phyloP scores from a whole-genome alignment of 2,329 filamentous ascomycete genomes.

The Ophiostoma perfectum region DNA sequence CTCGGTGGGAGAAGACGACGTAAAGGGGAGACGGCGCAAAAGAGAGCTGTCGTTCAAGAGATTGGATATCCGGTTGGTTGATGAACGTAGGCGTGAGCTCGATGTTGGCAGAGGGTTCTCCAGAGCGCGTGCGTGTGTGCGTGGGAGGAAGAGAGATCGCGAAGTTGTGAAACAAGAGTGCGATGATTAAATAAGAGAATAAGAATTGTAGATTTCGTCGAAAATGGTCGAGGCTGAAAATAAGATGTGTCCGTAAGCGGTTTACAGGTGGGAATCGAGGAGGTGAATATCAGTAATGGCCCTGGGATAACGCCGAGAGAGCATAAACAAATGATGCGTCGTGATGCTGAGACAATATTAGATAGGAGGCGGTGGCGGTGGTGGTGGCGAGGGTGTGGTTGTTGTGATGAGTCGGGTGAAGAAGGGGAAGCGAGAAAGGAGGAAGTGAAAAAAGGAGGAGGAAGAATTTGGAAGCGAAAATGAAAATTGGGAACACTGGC shows the following conservation, averaged over 20 bases:
- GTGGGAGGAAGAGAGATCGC: not conserved
- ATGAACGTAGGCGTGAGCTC: not conserved
- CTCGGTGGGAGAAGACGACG: constrained; percentile 5
- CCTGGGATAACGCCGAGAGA: not conserved
- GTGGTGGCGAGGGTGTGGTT: constrained; percentile 8
- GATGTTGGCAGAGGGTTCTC: not conserved
- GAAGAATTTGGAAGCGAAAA: constrained; percentile 19
- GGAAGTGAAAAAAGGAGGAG: constrained; percentile 16
- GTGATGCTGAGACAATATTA: not conserved
- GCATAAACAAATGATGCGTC: not conserved
- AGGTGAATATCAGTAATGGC: not conserved
- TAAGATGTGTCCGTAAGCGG: not conserved
- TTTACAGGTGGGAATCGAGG: not conserved
- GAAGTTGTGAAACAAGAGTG: constrained; percentile 4
- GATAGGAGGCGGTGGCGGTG: not conserved
- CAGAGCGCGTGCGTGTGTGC: not conserved
- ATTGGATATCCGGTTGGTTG: not conserved
- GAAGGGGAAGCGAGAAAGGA: constrained; percentile 8
- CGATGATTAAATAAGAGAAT: not conserved
- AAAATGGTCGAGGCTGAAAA: not conserved
- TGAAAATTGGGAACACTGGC: constrained; percentile 21
- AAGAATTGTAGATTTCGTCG: not conserved
- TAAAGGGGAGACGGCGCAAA: not conserved
- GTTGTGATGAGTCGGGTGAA: constrained; percentile 8
- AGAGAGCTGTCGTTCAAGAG: not conserved